Percentiles rank a stretch among this genome's conserved stretches.
These are phyloP conservation scores for Auricularia sp. DNA, from an alignment of 768 basidiomycete species.

Conservation along the genomic window DNA sequence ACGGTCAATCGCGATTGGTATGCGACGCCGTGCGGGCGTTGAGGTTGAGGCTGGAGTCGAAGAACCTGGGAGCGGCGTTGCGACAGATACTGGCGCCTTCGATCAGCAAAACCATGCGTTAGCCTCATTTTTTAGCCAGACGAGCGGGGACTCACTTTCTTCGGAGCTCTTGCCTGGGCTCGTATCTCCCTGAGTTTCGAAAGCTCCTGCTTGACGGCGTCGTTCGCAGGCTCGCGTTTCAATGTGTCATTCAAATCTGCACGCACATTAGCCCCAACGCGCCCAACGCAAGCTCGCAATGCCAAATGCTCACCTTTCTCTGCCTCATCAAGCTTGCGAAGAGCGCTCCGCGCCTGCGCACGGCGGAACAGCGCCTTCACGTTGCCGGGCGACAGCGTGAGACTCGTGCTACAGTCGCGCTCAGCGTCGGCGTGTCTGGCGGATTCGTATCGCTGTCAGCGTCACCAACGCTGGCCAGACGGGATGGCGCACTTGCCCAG, in stretches of 20 bases:
- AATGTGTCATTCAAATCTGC: conserved; percentile 55
- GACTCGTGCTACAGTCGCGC: conserved; percentile 61
- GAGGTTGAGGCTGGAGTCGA: too few relatives aligned
- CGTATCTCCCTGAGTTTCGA: conserved; percentile 33
- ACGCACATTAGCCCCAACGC: conserved; percentile 2
- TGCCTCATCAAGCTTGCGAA: conserved; percentile 49
- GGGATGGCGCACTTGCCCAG: conserved; percentile 73
- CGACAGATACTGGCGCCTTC: too few relatives aligned
- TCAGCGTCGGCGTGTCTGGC: conserved; percentile 68
- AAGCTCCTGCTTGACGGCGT: conserved; percentile 53
- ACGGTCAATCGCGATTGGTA: too few relatives aligned
- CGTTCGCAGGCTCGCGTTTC: conserved; percentile 58
- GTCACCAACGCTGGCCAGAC: background rate
- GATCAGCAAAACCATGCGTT: too few relatives aligned
- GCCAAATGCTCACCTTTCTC: conserved; percentile 32
- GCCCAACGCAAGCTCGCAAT: too few relatives aligned
- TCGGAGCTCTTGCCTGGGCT: conserved; percentile 26
- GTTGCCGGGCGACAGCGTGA: conserved; percentile 46
- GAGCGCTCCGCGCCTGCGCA: conserved; percentile 54
- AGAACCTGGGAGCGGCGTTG: too few relatives aligned
- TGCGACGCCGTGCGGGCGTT: too few relatives aligned
- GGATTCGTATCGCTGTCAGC: conserved; percentile 9
- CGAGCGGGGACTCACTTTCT: conserved; percentile 9
- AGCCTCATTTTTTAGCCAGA: background rate
- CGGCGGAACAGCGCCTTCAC: conserved; percentile 75